Evolutionary conservation across 129 eudicot species (phyloP), one percentile per base, ranked within the genome.

Genomic region (Flaveria sonorensis): DNA sequence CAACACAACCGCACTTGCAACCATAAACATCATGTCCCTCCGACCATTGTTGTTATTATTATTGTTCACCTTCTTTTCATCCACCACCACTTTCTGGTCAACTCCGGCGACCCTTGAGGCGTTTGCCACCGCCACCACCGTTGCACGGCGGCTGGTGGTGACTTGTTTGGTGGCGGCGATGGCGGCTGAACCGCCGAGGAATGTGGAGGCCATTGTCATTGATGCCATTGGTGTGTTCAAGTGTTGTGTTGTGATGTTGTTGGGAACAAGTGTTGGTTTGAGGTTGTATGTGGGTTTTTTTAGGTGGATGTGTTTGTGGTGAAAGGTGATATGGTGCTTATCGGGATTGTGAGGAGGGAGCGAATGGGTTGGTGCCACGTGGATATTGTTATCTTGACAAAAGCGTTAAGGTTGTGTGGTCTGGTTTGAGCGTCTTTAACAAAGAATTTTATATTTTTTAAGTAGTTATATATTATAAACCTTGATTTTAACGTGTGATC

Each of bases 1-100:
- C 45, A 86, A 85, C 12, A 85, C 90, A 0, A 88, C 93, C 0
- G 92, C 92, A 0, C 93, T 96, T 7, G 87, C 97, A 10, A 68
- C 77, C 1, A 89, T 92, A 52, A 94, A 86, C 85, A 94, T 75
- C 90, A 91, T 43, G 68, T 86, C 88, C 85, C 99, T 87, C 81
- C 97, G 75, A 4, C 89, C 87, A 59, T 30, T 84, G 50, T 30
- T 84, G 50, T 51, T 26, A 26, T 30, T 70, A 76, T 24, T 81
- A 61, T 55, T 87, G 6, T 56, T 79, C 65, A 75, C 75, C 6
- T 63, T 79, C 55, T 73, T 74, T 28, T 53, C 75, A 23, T 77
- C 89, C 46, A 20, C 66, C 32, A 20, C 79, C 30, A 23, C 53
- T 11, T 79, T 77, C 67, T 36, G 40, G 1, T 86, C 68, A 74